Evolutionary conservation across 345 rosid species (phyloP).

Genomic region (Rhodomyrtus tomentosa): DNA sequence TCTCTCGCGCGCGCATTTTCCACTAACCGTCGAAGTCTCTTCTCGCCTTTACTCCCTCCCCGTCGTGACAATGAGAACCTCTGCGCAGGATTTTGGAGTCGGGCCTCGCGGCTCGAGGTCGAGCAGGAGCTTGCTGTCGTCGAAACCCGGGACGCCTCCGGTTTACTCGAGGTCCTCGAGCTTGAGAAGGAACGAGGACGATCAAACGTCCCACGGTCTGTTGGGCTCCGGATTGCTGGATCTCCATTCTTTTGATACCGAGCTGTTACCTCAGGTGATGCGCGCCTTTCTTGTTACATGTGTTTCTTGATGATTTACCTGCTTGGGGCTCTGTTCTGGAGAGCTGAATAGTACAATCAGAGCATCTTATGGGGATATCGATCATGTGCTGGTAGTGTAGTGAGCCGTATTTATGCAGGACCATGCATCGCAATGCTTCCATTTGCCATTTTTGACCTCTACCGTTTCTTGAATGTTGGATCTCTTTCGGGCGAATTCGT

Average conservation of each 20-base stretch:
- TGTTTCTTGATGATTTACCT: neutral
- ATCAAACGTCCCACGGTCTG: slow-evolving; percentile 15
- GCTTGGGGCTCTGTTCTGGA: neutral
- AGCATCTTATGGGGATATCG: neutral
- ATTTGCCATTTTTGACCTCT: neutral
- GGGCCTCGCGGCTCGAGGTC: neutral
- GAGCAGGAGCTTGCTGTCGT: neutral
- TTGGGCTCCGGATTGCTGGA: slow-evolving; percentile 45
- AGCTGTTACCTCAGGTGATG: slow-evolving; percentile 35
- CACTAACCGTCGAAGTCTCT: neutral
- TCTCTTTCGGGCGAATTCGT: neutral
- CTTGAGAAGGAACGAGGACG: slow-evolving; percentile 25
- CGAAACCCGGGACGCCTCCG: slow-evolving; percentile 3
- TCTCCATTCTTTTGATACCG: slow-evolving; percentile 55
- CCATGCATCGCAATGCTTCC: neutral
- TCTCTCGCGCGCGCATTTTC: neutral
- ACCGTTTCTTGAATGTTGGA: neutral
- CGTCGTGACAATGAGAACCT: neutral
- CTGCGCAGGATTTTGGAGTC: neutral
- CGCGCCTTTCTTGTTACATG: neutral
- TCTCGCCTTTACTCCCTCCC: neutral
- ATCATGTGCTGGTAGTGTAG: neutral
- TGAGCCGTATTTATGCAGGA: neutral
- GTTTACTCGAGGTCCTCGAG: slow-evolving; percentile 28
- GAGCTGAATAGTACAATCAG: neutral